These are phyloP conservation scores for Hordeum marinum DNA, from an alignment of 176 grass and related monocot genomes.

Conservation along the genomic window DNA sequence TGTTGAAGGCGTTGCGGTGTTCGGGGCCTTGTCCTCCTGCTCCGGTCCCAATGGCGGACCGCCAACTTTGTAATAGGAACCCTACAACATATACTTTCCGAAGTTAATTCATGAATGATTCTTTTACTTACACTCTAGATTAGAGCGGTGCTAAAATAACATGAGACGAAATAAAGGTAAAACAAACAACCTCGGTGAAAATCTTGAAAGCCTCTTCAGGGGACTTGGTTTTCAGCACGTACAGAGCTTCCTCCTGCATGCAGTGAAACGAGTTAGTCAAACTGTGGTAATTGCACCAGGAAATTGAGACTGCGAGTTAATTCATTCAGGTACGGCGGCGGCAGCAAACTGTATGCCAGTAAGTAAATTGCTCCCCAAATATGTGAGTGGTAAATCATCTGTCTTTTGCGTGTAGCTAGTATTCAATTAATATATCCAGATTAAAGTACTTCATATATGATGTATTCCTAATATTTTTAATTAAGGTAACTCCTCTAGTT, in stretches of 20 bases:
- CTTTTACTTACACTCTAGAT: neutral
- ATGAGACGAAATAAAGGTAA: neutral
- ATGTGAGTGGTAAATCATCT: neutral
- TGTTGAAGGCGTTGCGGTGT: neutral
- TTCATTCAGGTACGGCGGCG: neutral
- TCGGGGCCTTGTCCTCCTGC: neutral
- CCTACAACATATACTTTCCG: neutral
- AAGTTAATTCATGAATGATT: neutral
- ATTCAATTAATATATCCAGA: no score
- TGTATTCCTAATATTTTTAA: neutral
- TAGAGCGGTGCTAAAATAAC: neutral
- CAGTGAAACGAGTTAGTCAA: neutral
- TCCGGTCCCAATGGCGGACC: neutral
- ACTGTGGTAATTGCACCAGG: slow-evolving; percentile 6
- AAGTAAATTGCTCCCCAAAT: neutral
- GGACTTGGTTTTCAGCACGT: slow-evolving; percentile 24
- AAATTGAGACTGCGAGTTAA: neutral
- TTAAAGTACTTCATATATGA: neutral
- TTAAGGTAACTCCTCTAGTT: neutral
- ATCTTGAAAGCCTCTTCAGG: slow-evolving; percentile 27
- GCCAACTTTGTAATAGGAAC: neutral
- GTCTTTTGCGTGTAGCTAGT: neutral
- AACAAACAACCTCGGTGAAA: slow-evolving; percentile 16
- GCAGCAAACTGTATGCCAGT: neutral
- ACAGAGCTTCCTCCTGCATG: slow-evolving; percentile 37